phyloP scores from a whole-genome alignment of 352 stramenopile genomes.

The Phytophthora citrophthora region DNA sequence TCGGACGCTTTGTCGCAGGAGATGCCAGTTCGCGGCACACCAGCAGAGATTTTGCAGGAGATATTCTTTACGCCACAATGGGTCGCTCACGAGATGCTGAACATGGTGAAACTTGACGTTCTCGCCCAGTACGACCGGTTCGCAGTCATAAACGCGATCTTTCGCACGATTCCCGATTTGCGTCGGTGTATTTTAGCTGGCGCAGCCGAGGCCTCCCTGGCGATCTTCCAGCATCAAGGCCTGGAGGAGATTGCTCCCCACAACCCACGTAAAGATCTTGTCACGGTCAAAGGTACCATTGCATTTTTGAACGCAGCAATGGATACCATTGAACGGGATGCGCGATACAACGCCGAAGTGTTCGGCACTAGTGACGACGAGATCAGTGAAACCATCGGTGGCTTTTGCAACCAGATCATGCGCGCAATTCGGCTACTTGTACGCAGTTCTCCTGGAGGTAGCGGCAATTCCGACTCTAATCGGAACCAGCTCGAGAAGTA shows the following conservation, averaged over 20 bases:
- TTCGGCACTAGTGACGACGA: slow-evolving; percentile 48
- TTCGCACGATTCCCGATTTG: slow-evolving; percentile 42
- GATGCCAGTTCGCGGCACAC: slow-evolving; percentile 33
- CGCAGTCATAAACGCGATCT: slow-evolving; percentile 62
- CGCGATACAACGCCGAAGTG: slow-evolving; percentile 38
- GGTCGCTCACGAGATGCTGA: slow-evolving; percentile 53
- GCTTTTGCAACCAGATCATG: slow-evolving; percentile 53
- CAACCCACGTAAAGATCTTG: slow-evolving; percentile 35
- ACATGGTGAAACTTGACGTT: slow-evolving; percentile 59
- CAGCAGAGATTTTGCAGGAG: slow-evolving; percentile 43
- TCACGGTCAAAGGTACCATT: slow-evolving; percentile 68
- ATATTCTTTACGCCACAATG: slow-evolving; percentile 57
- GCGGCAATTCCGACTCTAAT: slow-evolving; percentile 43
- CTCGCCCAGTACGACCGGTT: slow-evolving; percentile 69
- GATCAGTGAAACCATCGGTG: slow-evolving; percentile 41
- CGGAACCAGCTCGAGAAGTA: slow-evolving; percentile 75
- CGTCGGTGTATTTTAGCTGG: slow-evolving; percentile 48
- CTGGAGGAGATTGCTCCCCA: slow-evolving; percentile 10
- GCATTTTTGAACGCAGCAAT: slow-evolving; percentile 61
- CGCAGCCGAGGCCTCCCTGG: slow-evolving; percentile 46
- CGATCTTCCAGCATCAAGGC: slow-evolving; percentile 74
- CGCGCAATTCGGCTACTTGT: slow-evolving; percentile 59
- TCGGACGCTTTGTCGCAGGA: slow-evolving; percentile 21
- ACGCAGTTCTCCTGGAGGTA: slow-evolving; percentile 58
- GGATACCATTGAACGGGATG: slow-evolving; percentile 46